Evolutionary conservation across 2,329 filamentous ascomycete species (phyloP), one percentile per base, ranked within the genome.

Genomic region (Huntiella omanensis): DNA sequence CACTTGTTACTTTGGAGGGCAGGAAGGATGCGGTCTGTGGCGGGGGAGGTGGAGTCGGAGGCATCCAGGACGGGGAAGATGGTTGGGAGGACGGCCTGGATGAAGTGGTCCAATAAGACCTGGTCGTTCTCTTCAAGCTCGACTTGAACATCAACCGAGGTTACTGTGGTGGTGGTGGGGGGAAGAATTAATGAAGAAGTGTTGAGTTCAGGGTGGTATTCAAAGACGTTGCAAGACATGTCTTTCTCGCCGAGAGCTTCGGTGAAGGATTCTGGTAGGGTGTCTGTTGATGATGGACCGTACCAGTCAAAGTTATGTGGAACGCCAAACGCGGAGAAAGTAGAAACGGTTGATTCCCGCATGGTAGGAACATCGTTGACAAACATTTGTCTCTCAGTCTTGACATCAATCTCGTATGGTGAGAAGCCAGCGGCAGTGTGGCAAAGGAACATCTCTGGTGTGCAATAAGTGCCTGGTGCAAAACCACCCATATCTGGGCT

Each of bases 351-450:
- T 10, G 86, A 93, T 62, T 95, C 87, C 53, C 77, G 71, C 50
- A 88, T 69, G 11, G 86, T 82, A 4, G 84, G 85, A 47, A 94
- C 73, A 58, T 95, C 83, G 56, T 95, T 85, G 62, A 95, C 78
- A 61, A 83, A 94, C 68, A 92, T 86, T 55, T 95, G 85, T 53
- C 84, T 74, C 65, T 95, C 88, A 1, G 87, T 95, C 71, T 88
- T 93, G 66, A 96, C 82, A 60, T 95, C 88, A 51, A 95, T 79
- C 62, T 95, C 88, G 59, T 92, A 95, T 0, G 87, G 85, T 15
- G 80, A 74, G 60, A 73, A 81, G 52, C 72, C 65, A 19, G 45
- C 34, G 7, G 36, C 12, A 6, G 16, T 37, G 15, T 33, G 13
- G 52, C 60, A 60, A 50, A 71, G 70, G 62, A 73, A 32, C 35